phyloP scores from a whole-genome alignment of 495 filamentous ascomycete genomes.

The Daldinia grandis region DNA sequence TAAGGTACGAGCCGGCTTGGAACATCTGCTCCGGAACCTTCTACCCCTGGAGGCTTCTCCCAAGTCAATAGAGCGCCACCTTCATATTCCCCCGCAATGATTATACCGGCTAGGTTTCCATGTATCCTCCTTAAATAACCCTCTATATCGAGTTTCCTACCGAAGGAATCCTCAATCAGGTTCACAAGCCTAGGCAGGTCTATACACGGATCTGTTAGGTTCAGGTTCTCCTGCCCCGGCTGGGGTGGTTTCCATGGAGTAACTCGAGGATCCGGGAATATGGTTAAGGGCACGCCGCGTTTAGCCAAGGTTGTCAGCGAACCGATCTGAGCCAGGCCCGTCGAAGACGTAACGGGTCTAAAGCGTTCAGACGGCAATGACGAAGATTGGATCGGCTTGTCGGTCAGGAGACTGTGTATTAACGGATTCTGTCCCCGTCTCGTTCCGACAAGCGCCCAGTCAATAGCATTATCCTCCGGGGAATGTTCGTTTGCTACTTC shows the following conservation, averaged over 20 bases:
- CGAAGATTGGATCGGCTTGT: constrained; percentile 90
- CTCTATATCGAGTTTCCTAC: constrained; percentile 79
- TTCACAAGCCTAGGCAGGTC: constrained; percentile 82
- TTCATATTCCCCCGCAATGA: constrained; percentile 96
- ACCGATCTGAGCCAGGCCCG: constrained; percentile 49
- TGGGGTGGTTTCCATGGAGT: constrained; percentile 72
- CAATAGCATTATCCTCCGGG: constrained; percentile 54
- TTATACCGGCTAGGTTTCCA: constrained; percentile 82
- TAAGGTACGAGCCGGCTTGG: constrained; percentile 81
- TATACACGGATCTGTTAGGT: constrained; percentile 78
- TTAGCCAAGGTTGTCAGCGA: constrained; percentile 83
- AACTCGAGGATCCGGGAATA: constrained; percentile 74
- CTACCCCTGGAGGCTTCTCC: constrained; percentile 76
- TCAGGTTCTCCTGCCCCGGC: constrained; percentile 60
- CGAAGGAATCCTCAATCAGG: constrained; percentile 95
- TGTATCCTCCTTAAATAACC: constrained; percentile 83
- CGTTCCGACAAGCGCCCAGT: constrained; percentile 63
- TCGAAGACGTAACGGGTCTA: constrained; percentile 45
- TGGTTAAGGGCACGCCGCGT: constrained; percentile 85
- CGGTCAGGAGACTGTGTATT: constrained; percentile 95
- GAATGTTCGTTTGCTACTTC: constrained; percentile 71
- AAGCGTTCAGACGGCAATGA: constrained; percentile 79
- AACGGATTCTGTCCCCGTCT: constrained; percentile 85
- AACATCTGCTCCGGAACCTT: constrained; percentile 61
- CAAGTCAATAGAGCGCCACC: constrained; percentile 94